Percentiles rank a stretch among this genome's conserved stretches.
Conservation (phyloP, 768 basidiomycete species). For the Russula sp. region DNA sequence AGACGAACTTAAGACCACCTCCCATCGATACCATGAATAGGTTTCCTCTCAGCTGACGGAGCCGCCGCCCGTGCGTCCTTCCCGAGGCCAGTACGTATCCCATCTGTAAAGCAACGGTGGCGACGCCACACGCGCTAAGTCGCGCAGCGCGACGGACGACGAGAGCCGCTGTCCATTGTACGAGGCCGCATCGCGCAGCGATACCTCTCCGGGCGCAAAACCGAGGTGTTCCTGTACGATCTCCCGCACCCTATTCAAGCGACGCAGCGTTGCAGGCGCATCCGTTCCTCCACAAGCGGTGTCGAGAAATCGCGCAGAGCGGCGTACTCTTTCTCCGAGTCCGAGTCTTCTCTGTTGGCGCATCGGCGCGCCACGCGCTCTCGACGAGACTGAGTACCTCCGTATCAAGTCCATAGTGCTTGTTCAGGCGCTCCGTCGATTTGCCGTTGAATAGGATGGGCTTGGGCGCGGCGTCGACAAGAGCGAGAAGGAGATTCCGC, state of each 20-base stretch:
- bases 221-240: slow-evolving; percentile 63
- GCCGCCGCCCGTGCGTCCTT: slow-evolving; percentile 33
- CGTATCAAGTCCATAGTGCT: slow-evolving; percentile 92
- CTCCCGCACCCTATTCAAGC: slow-evolving; percentile 54
- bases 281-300: slow-evolving; percentile 14
- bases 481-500: slow-evolving; percentile 76
- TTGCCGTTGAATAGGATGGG: slow-evolving; percentile 78
- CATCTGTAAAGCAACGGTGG: slow-evolving; percentile 82
- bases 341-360: not conserved
- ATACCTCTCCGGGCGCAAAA: slow-evolving; percentile 52
- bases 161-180: slow-evolving; percentile 73
- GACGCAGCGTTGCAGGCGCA: slow-evolving; percentile 32
- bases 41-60: slow-evolving; percentile 40
- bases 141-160: slow-evolving; percentile 81
- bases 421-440: slow-evolving; percentile 69
- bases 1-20: slow-evolving; percentile 48
- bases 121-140: slow-evolving; percentile 84
- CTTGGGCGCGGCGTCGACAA: slow-evolving; percentile 72
- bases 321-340: not conserved
- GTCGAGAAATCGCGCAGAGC: slow-evolving; percentile 26
- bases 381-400: slow-evolving; percentile 87
- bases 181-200: slow-evolving; percentile 55
- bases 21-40: slow-evolving; percentile 86
- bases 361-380: slow-evolving; percentile 61
- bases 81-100: slow-evolving; percentile 53